Base-by-base conservation (phyloP, 176 grass and related monocot genomes). In the Luzula sylvatica region DNA sequence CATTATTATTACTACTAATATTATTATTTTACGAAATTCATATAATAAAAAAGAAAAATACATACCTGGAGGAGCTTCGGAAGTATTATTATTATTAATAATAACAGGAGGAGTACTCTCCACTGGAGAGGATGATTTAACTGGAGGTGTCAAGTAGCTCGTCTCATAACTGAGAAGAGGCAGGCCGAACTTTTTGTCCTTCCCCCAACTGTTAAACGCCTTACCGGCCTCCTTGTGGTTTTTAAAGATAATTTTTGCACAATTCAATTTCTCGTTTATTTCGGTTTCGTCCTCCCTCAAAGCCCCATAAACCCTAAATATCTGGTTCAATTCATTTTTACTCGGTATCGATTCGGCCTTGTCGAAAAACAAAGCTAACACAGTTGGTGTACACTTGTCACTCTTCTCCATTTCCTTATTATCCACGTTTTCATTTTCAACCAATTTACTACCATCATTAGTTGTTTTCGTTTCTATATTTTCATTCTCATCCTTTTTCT, bases 181-280 rank as follows among this genome's bases (percentile, higher is more conserved):
- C 47, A 65, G 69, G 43, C 81, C 77, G 69, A 86, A 86, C 5
- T 49, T 69, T 7, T 43, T 72, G 46, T 62, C 58, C 56, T 75
- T 78, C 58, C 60, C 81, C 11, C 70, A 57, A 69, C 60, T 93
- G 51, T 56, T 81, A 40, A 46, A 65, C 20, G 73, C 81, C 20
- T 8, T 23, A 52, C 80, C 81, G 3, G 76, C 81, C 67, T 81
- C 81, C 50, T 53, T 41, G 15, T 22, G 27, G 5, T 62, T 86
- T 15, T 72, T 78, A 30, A 82, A 86, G 18, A 86, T 66, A 15
- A 83, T 66, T 65, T 50, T 88, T 15, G 66, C 84, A 30, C 55
- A 50, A 17, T 53, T 78, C 8, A 63, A 58, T 13, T 68, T 75
- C 60, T 29, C 58, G 39, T 68, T 42, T 54, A 70, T 76, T 52